Conservation (phyloP, 257 asterid genomes). For the Fraxinus quadrangulata region DNA sequence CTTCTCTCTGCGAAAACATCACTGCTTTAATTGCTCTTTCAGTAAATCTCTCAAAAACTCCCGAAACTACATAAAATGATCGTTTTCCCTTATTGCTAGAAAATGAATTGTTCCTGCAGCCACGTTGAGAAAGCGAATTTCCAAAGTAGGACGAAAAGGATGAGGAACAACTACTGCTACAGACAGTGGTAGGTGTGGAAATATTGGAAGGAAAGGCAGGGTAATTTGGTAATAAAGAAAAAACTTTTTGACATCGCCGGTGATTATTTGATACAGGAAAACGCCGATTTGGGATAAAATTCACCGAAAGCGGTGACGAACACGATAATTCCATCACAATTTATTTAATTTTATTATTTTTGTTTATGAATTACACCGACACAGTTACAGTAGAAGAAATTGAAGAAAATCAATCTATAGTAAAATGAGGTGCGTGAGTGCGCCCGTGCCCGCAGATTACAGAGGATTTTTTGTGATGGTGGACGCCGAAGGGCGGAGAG, state of each 20-base stretch:
- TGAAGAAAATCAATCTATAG: constrained; percentile 12
- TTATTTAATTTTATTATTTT: neutral
- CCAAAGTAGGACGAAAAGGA: constrained; percentile 55
- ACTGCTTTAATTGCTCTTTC: constrained; percentile 93
- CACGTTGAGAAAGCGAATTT: constrained; percentile 39
- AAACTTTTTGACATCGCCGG: constrained; percentile 37
- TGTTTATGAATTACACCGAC: constrained; percentile 1
- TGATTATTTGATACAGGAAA: constrained; percentile 32
- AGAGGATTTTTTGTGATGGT: neutral
- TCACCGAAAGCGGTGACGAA: constrained; percentile 75
- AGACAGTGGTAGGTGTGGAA: constrained; percentile 24
- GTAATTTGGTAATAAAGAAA: constrained; percentile 34
- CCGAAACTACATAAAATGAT: constrained; percentile 52
- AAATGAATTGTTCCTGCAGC: constrained; percentile 18
- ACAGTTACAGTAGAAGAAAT: neutral
- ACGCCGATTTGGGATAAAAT: constrained; percentile 45
- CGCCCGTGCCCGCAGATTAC: constrained; percentile 10
- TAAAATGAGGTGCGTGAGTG: neutral
- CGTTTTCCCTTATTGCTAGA: constrained; percentile 36
- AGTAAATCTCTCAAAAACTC: constrained; percentile 90
- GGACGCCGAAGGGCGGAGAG: neutral
- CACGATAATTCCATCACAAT: constrained; percentile 57
- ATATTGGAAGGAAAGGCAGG: constrained; percentile 30
- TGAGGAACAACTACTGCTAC: constrained; percentile 48
- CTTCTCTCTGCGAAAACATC: constrained; percentile 85